Percentiles rank a stretch among this genome's conserved stretches.
Evolutionary conservation across 495 filamentous ascomycete species (phyloP).

Genomic region (Podospora appendiculata): DNA sequence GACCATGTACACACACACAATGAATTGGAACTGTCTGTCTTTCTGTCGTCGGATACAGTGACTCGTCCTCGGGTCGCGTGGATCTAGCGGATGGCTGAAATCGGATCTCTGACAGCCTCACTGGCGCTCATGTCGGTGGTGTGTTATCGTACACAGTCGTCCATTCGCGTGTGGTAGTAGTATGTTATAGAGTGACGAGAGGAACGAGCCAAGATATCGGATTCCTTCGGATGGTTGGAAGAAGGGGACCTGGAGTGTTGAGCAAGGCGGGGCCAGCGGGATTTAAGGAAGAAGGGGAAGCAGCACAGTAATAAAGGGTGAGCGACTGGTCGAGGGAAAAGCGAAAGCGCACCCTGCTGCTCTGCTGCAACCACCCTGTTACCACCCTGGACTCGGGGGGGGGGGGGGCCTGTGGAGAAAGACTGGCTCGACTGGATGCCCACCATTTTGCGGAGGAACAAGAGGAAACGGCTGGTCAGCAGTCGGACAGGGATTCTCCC

Average conservation of each 20-base stretch:
- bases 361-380: not conserved
- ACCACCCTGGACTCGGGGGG: not conserved
- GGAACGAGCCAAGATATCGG: not conserved
- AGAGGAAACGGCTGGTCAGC: constrained; percentile 12
- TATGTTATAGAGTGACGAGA: not conserved
- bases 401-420: constrained; percentile 11
- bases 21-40: too few relatives aligned
- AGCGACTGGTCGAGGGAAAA: constrained; percentile 6
- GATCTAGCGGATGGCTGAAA: constrained; percentile 4
- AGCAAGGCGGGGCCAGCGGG: constrained; percentile 1
- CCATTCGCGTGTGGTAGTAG: not conserved
- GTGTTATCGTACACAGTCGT: not conserved
- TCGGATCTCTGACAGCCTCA: not conserved
- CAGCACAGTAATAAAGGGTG: not conserved
- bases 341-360: not conserved
- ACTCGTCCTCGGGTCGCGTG: not conserved
- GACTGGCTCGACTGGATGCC: not conserved
- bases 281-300: constrained; percentile 1
- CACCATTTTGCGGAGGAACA: constrained; percentile 7
- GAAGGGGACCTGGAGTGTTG: too few relatives aligned
- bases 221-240: not conserved
- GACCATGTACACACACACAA: not conserved
- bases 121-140: not conserved
- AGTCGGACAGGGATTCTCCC: not conserved
- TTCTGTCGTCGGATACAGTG: too few relatives aligned